These are phyloP conservation scores for Papilionanthe hybrid DNA, from an alignment of 116 monocot species.

Conservation along the genomic window DNA sequence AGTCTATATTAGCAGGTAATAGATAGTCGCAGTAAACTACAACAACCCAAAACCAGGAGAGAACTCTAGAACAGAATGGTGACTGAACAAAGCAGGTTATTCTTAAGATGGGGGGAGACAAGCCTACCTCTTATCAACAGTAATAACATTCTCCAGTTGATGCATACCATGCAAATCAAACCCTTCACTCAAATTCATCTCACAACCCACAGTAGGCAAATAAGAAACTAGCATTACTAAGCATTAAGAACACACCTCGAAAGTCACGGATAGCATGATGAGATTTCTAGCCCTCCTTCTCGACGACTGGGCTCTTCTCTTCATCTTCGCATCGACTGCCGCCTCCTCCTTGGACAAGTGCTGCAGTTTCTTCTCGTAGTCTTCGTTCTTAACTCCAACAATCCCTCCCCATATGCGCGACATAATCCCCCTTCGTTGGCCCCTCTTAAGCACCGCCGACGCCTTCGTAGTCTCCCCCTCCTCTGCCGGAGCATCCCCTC, in stretches of 20 bases:
- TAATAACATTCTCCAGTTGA: background rate
- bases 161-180: background rate
- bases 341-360: constrained; percentile 82
- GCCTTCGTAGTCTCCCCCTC: constrained; percentile 8
- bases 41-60: background rate
- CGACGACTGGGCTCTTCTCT: constrained; percentile 51
- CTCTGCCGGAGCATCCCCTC: constrained; percentile 10
- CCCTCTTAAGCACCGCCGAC: constrained; percentile 11
- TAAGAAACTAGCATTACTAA: background rate
- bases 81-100: background rate
- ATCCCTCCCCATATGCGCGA: constrained; percentile 61
- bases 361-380: constrained; percentile 71
- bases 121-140: background rate
- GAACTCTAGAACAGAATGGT: background rate
- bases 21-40: background rate
- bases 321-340: constrained; percentile 60
- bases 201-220: background rate
- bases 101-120: background rate
- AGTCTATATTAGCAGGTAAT: no score
- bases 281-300: constrained; percentile 47
- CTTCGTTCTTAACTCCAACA: constrained; percentile 58
- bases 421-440: constrained; percentile 35
- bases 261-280: constrained; percentile 32
- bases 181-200: background rate
- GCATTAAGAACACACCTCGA: constrained; percentile 40